A percentile compares a stretch with the other conserved stretches of the same genome.
Conservation (phyloP, 129 eudicot genomes). For the Artemisia annua region DNA sequence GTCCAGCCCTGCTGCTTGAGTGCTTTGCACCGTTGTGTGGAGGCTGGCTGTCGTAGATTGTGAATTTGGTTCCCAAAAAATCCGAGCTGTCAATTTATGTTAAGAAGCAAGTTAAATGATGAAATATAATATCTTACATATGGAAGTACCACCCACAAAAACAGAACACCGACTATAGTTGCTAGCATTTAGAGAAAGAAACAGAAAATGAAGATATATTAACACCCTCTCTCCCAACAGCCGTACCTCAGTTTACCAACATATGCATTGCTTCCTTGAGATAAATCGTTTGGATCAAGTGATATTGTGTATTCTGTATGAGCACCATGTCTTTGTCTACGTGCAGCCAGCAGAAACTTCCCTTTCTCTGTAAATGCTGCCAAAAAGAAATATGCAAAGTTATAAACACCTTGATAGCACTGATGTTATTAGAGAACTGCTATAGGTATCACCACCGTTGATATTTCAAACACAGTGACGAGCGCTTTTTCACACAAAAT, state of each 20-base stretch:
- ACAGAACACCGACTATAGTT: too few species aligned
- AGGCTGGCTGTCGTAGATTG: constrained; percentile 83
- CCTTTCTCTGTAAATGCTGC: constrained; percentile 89
- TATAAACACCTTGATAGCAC: not conserved
- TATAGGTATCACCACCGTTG: not conserved
- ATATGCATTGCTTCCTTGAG: constrained; percentile 92
- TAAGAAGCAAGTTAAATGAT: not conserved
- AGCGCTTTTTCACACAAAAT: not conserved
- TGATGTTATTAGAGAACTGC: not conserved
- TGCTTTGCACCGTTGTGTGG: constrained; percentile 82
- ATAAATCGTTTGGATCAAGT: constrained; percentile 79
- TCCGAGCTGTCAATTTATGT: constrained; percentile 62
- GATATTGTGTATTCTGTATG: constrained; percentile 85
- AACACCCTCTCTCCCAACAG: not conserved
- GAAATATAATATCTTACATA: not conserved
- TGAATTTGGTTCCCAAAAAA: constrained; percentile 92
- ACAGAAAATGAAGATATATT: too few species aligned
- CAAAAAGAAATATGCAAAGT: not conserved
- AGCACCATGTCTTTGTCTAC: constrained; percentile 71
- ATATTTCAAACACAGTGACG: not conserved
- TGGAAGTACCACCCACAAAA: too few species aligned
- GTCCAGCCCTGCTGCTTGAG: constrained; percentile 60
- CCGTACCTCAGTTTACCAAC: constrained; percentile 87
- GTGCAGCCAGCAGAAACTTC: constrained; percentile 92
- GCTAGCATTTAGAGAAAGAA: too few species aligned